phyloP scores from a whole-genome alignment of 345 rosid species.

The Eucalyptus camaldulensis region DNA sequence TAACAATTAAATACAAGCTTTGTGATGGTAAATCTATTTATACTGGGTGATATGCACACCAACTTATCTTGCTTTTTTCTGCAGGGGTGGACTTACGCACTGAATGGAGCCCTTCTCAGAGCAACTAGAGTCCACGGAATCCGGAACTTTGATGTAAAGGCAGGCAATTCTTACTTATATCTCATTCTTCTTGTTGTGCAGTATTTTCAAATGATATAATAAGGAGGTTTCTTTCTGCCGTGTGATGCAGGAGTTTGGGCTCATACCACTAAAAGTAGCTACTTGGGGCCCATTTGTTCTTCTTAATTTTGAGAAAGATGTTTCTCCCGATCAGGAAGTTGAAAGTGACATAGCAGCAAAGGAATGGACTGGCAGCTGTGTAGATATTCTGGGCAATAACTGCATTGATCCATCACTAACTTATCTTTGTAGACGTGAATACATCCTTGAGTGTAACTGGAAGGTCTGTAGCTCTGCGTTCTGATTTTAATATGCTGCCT shows the following conservation, averaged over 20 bases:
- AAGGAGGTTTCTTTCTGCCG: not conserved
- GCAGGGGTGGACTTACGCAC: conserved; percentile 88
- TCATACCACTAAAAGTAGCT: conserved; percentile 51
- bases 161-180: conserved; percentile 6
- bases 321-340: conserved; percentile 4
- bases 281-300: conserved; percentile 92
- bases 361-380: conserved; percentile 83
- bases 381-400: conserved; percentile 29
- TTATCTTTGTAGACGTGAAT: conserved; percentile 65
- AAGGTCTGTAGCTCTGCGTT: conserved; percentile 27
- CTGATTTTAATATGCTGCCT: not conserved
- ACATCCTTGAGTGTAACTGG: conserved; percentile 79
- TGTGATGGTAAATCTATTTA: not conserved
- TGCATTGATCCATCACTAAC: conserved; percentile 57
- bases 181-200: not conserved
- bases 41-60: not conserved
- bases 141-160: conserved; percentile 42
- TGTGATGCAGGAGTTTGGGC: conserved; percentile 70
- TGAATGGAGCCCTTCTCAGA: conserved; percentile 72
- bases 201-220: not conserved
- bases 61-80: not conserved
- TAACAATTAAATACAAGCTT: not conserved
- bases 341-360: conserved; percentile 15
- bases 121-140: conserved; percentile 64
- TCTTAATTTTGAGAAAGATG: conserved; percentile 34